phyloP scores from a whole-genome alignment of 768 basidiomycete genomes.

The Boletus pseudopeckii region DNA sequence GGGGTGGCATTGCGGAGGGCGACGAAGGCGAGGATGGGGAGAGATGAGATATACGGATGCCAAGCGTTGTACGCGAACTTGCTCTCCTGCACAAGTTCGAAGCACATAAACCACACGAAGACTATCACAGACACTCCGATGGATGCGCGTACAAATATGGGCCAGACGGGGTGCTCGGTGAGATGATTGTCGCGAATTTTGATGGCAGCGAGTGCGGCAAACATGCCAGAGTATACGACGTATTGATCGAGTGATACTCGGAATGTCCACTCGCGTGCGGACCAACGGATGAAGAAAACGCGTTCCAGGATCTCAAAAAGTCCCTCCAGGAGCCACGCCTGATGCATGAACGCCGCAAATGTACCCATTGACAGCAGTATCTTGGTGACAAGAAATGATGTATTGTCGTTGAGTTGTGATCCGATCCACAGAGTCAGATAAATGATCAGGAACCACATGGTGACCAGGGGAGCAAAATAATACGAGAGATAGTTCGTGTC shows the following conservation, averaged over 20 bases:
- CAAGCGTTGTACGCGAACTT: conserved; percentile 86
- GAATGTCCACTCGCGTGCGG: conserved; percentile 84
- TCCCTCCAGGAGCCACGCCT: conserved; percentile 57
- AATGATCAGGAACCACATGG: conserved; percentile 87
- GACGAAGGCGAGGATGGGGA: conserved; percentile 77
- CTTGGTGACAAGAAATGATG: conserved; percentile 66
- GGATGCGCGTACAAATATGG: conserved; percentile 44
- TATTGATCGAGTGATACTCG: conserved; percentile 85
- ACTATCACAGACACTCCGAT: conserved; percentile 49
- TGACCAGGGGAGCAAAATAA: conserved; percentile 88
- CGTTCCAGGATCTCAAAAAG: conserved; percentile 61
- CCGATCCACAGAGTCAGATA: conserved; percentile 76
- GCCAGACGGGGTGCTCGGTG: conserved; percentile 69
- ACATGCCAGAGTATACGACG: conserved; percentile 87
- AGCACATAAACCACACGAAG: conserved; percentile 76
- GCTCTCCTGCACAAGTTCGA: conserved; percentile 70
- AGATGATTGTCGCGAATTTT: conserved; percentile 72
- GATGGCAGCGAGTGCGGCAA: conserved; percentile 66
- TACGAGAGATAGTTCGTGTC: conserved; percentile 89
- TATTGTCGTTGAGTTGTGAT: conserved; percentile 67
- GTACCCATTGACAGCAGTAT: conserved; percentile 60
- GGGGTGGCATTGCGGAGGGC: conserved; percentile 73
- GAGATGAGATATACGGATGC: conserved; percentile 78
- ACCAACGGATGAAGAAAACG: conserved; percentile 79
- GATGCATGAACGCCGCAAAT: conserved; percentile 64